These are phyloP conservation scores for Fusarium hostae DNA, from an alignment of 2,329 filamentous ascomycete species.

Conservation along the genomic window DNA sequence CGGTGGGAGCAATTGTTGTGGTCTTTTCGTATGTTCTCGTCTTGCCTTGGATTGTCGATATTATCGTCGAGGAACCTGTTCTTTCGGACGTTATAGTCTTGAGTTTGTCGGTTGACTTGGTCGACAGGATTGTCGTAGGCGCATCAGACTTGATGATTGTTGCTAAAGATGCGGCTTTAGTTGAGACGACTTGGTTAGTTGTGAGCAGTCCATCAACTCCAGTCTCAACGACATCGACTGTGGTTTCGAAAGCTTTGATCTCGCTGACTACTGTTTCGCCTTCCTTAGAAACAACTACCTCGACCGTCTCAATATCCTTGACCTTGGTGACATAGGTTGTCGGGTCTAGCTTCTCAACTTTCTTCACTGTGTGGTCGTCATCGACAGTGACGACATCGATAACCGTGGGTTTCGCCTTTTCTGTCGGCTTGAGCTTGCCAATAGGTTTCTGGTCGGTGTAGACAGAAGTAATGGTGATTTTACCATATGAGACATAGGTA, in stretches of 20 bases:
- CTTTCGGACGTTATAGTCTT: constrained; percentile 34
- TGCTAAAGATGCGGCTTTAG: constrained; percentile 18
- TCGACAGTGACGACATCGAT: constrained; percentile 38
- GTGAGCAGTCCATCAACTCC: constrained; percentile 22
- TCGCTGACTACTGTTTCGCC: constrained; percentile 28
- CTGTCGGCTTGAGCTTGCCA: constrained; percentile 3
- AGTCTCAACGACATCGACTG: constrained; percentile 20
- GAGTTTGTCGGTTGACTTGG: constrained; percentile 15
- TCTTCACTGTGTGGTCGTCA: constrained; percentile 37
- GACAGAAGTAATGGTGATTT: constrained; percentile 40
- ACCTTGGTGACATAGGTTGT: constrained; percentile 37
- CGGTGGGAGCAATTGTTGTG: constrained; percentile 25
- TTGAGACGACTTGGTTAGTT: constrained; percentile 28
- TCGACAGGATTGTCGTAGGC: constrained; percentile 33
- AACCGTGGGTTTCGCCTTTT: constrained; percentile 35
- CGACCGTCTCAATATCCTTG: constrained; percentile 29
- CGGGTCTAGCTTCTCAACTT: constrained; percentile 37
- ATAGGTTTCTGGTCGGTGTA: constrained; percentile 33
- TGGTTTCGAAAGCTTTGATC: constrained; percentile 23
- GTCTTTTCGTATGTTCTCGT: constrained; percentile 36
- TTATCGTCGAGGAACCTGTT: constrained; percentile 33
- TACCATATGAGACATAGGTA: constrained; percentile 40
- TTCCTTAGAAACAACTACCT: constrained; percentile 22
- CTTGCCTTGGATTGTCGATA: constrained; percentile 33
- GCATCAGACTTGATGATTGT: constrained; percentile 25